Percentiles rank a stretch among this genome's conserved stretches.
These are phyloP conservation scores for Infundibulicybe gibba DNA, from an alignment of 768 basidiomycete species.

Conservation along the genomic window DNA sequence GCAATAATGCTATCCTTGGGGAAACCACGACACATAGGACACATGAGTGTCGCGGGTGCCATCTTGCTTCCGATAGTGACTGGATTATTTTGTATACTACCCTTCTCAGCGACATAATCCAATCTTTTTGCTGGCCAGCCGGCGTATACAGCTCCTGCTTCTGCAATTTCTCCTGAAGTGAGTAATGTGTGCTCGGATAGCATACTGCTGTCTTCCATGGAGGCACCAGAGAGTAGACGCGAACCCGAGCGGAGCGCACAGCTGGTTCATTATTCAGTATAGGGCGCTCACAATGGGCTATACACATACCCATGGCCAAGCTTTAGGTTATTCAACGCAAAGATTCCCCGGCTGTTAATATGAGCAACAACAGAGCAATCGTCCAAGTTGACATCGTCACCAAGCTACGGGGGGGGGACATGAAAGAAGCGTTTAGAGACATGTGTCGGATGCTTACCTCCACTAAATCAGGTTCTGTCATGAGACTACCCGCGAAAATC, in stretches of 20 bases:
- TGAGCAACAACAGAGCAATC: conserved; percentile 46
- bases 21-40: conserved; percentile 26
- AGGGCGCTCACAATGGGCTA: background rate
- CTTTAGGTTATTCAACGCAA: conserved; percentile 36
- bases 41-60: conserved; percentile 14
- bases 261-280: conserved; percentile 11
- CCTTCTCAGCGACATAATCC: conserved; percentile 5
- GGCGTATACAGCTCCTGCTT: conserved; percentile 31
- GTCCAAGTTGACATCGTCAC: conserved; percentile 39
- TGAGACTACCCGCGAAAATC: conserved; percentile 37
- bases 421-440: conserved; percentile 1
- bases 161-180: conserved; percentile 43
- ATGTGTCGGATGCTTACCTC: conserved; percentile 19
- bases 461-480: conserved; percentile 47
- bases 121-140: conserved; percentile 40
- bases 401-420: conserved; percentile 25
- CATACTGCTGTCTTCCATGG: conserved; percentile 47
- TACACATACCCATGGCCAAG: conserved; percentile 31
- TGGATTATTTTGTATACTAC: too few relatives aligned
- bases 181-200: conserved; percentile 45
- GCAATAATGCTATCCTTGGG: conserved; percentile 27
- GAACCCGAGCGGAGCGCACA: conserved; percentile 43
- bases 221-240: conserved; percentile 43
- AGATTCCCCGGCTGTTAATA: conserved; percentile 43
- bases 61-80: conserved; percentile 7